Evolutionary conservation across 2,329 filamentous ascomycete genomes (phyloP).

Genomic region (Fusarium piperis): DNA sequence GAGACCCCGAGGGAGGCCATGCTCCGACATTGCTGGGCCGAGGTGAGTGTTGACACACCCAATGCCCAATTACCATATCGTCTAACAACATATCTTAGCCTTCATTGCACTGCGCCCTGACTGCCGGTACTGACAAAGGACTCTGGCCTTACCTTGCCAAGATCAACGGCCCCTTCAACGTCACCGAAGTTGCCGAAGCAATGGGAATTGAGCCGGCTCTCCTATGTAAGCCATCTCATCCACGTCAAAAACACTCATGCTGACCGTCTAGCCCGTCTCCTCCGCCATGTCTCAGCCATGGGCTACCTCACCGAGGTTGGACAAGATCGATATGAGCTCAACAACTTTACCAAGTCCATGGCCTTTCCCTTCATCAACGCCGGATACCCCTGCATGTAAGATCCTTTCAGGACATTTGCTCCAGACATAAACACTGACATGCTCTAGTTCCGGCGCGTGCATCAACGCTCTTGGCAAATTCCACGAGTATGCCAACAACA

Average conservation of each 20-base stretch:
- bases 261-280: conserved; percentile 39
- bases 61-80: not conserved
- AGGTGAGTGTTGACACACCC: conserved; percentile 40
- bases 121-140: conserved; percentile 48
- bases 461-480: conserved; percentile 40
- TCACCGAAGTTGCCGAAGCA: conserved; percentile 44
- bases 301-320: conserved; percentile 51
- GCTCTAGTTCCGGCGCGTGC: conserved; percentile 15
- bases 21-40: conserved; percentile 57
- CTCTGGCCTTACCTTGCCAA: conserved; percentile 49
- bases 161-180: conserved; percentile 44
- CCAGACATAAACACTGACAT: not conserved
- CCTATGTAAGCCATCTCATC: not conserved
- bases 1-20: conserved; percentile 61
- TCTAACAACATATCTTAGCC: conserved; percentile 20
- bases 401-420: rapidly evolving
- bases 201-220: conserved; percentile 12
- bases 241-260: rapidly evolving
- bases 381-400: conserved; percentile 48
- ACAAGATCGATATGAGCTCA: conserved; percentile 49
- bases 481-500: conserved; percentile 44
- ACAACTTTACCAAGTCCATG: conserved; percentile 51
- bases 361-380: conserved; percentile 47
- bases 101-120: conserved; percentile 39
- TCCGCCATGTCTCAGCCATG: conserved; percentile 52